Base-by-base conservation (phyloP, 345 rosid genomes). In the Physaria fendleri region DNA sequence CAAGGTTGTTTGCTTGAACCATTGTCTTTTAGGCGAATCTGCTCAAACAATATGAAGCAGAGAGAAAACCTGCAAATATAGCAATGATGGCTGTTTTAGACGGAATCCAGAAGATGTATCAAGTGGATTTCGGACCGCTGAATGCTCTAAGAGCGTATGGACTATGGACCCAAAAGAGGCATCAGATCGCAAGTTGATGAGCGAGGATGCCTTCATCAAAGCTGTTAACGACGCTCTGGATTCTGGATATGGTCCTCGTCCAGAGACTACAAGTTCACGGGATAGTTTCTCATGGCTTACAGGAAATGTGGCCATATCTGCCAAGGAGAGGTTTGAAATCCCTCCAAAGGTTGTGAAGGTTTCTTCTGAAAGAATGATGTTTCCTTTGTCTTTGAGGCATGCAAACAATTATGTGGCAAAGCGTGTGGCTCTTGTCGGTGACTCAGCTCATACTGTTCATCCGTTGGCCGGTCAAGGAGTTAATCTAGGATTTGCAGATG, bases 401-500 rank as follows among this genome's bases (percentile, higher is more conserved):
- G 94, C 95, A 10, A 79, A 77, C 4, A 52, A 77, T 60, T 89
- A 93, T 56, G 91, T 72, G 12, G 70, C 95, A 6, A 83, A 71
- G 46, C 92, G 77, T 27, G 77, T 82, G 43, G 96, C 76, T 64
- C 85, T 91, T 13, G 45, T 88, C 9, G 98, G 98, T 37, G 99
- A 87, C 78, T 96, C 97, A 7, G 97, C 99, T 35, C 99, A 89
- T 47, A 82, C 97, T 9, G 88, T 93, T 56, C 97, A 89, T 71
- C 99, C 99, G 5, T 75, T 89, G 72, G 99, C 97, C 25, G 99
- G 97, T 62, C 99, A 93, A 75, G 96, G 98, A 60, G 99, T 89
- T 17, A 89, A 93, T 78, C 56, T 93, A 77, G 98, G 98, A 40
- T 88, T 88, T 61, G 92, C 85, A 42, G 98, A 91, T 63, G 93